These are phyloP conservation scores for Petunia secreta DNA, from an alignment of 257 asterid genomes.

Conservation along the genomic window DNA sequence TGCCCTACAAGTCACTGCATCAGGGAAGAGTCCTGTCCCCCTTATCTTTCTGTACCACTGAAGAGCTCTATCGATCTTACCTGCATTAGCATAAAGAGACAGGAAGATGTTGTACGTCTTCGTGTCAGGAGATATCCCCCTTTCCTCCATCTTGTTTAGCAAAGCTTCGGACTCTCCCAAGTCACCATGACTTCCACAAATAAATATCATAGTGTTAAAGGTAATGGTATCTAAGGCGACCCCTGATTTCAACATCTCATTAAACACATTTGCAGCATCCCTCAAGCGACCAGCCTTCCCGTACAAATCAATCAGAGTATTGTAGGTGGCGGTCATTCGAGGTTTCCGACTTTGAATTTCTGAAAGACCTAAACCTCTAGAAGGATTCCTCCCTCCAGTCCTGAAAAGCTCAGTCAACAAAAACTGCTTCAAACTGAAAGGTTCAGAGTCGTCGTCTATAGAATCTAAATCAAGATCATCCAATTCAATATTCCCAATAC, in stretches of 20 bases:
- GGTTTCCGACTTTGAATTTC: slow-evolving; percentile 58
- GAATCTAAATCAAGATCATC: slow-evolving; percentile 73
- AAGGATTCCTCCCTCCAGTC: slow-evolving; percentile 61
- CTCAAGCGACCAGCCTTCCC: slow-evolving; percentile 87
- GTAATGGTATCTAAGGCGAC: slow-evolving; percentile 74
- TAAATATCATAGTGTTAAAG: slow-evolving; percentile 84
- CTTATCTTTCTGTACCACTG: slow-evolving; percentile 66
- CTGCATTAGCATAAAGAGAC: slow-evolving; percentile 62
- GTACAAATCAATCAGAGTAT: slow-evolving; percentile 86
- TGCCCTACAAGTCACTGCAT: slow-evolving; percentile 72
- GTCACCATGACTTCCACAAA: slow-evolving; percentile 77
- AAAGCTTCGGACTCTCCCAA: slow-evolving; percentile 85
- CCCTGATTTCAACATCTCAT: slow-evolving; percentile 81
- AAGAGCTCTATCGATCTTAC: slow-evolving; percentile 64
- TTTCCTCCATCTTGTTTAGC: slow-evolving; percentile 78
- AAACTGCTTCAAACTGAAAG: slow-evolving; percentile 76
- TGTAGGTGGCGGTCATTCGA: slow-evolving; percentile 71
- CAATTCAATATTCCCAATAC: slow-evolving; percentile 66
- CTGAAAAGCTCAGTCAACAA: slow-evolving; percentile 81
- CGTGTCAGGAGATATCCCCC: slow-evolving; percentile 75
- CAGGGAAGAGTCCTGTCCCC: slow-evolving; percentile 83
- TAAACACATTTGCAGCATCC: slow-evolving; percentile 79
- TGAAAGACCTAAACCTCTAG: slow-evolving; percentile 27
- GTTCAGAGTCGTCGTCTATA: slow-evolving; percentile 54
- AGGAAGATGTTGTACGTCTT: slow-evolving; percentile 81